A percentile compares a stretch with the other conserved stretches of the same genome.
Conservation (phyloP, 2,329 filamentous ascomycete species). For the Trichoderma guizhouense region DNA sequence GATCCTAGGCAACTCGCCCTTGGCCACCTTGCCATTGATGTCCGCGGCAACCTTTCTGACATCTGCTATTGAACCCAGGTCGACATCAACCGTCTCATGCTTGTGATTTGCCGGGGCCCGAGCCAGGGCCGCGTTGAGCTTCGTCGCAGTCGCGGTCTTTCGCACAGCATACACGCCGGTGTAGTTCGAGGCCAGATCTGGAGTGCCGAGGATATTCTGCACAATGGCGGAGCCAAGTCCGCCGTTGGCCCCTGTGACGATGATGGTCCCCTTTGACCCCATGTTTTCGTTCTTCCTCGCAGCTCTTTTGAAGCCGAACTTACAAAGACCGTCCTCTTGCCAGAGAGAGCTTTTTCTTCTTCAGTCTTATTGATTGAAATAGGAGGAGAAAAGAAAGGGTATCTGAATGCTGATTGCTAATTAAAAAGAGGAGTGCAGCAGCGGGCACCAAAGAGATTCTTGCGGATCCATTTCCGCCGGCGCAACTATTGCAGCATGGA, state of each 20-base stretch:
- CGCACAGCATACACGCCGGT: slow-evolving; percentile 38
- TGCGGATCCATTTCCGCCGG: not conserved
- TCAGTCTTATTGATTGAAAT: not conserved
- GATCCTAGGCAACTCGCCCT: slow-evolving; percentile 37
- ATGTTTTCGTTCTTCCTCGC: not conserved
- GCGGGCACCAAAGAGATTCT: not conserved
- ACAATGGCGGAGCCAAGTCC: slow-evolving; percentile 37
- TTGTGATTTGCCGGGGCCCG: slow-evolving; percentile 25
- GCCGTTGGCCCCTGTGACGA: slow-evolving; percentile 40
- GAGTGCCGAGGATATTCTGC: slow-evolving; percentile 27
- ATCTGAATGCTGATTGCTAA: not conserved
- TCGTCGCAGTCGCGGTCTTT: slow-evolving; percentile 30
- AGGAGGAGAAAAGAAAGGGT: not conserved
- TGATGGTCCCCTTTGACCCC: slow-evolving; percentile 29
- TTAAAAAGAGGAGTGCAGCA: not conserved
- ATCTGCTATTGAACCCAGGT: slow-evolving; percentile 30
- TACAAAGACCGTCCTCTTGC: not conserved
- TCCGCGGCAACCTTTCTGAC: slow-evolving; percentile 28
- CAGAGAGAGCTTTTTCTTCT: not conserved
- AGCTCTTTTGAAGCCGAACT: not conserved
- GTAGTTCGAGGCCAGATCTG: slow-evolving; percentile 32
- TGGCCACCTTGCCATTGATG: slow-evolving; percentile 31
- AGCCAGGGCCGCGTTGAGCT: slow-evolving; percentile 27
- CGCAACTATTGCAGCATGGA: not conserved
- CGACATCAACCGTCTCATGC: slow-evolving; percentile 33